Percentiles rank a stretch among this genome's conserved stretches.
Evolutionary conservation across 2,329 filamentous ascomycete species (phyloP).

Genomic region (Clonostachys rosea): DNA sequence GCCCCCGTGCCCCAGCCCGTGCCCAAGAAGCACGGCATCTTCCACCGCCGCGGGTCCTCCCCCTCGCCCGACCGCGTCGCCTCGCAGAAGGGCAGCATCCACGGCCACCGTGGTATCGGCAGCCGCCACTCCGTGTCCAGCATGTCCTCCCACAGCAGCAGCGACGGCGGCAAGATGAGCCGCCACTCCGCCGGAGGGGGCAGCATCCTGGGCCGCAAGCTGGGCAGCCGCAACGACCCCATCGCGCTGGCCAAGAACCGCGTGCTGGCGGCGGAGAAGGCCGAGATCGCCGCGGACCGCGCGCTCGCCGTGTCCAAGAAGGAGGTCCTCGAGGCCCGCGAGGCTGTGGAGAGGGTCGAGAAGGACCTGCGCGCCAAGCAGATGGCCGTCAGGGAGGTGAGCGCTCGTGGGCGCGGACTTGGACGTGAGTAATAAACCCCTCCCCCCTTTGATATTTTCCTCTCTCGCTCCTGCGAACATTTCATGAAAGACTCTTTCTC

Average conservation of each 20-base stretch:
- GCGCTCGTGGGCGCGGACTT: slow-evolving; percentile 65
- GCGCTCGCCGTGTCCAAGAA: slow-evolving; percentile 53
- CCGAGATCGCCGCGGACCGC: slow-evolving; percentile 61
- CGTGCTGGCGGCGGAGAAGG: slow-evolving; percentile 56
- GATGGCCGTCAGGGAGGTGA: slow-evolving; percentile 58
- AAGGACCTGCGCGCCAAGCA: slow-evolving; percentile 64
- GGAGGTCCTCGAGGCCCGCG: slow-evolving; percentile 57
- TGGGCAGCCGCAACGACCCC: slow-evolving; percentile 40
- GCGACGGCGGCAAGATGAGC: slow-evolving; percentile 6
- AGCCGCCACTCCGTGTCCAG: slow-evolving; percentile 2
- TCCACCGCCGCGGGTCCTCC: slow-evolving; percentile 19
- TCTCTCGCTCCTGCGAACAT: background rate
- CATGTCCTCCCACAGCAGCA: slow-evolving; percentile 11
- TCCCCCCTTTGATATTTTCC: background rate
- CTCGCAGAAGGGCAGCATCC: background rate
- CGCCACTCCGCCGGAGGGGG: slow-evolving; percentile 6
- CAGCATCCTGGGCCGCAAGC: slow-evolving; percentile 35
- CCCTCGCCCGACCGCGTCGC: slow-evolving; percentile 14
- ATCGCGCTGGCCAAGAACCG: slow-evolving; percentile 58
- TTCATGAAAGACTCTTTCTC: too few relatives aligned
- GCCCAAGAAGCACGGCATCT: slow-evolving; percentile 27
- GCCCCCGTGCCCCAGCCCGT: slow-evolving; percentile 1
- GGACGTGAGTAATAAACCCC: slow-evolving; percentile 48
- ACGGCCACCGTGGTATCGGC: background rate
- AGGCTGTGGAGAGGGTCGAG: slow-evolving; percentile 59